Conservation (phyloP, 352 stramenopile genomes). For the Peronospora destructor region DNA sequence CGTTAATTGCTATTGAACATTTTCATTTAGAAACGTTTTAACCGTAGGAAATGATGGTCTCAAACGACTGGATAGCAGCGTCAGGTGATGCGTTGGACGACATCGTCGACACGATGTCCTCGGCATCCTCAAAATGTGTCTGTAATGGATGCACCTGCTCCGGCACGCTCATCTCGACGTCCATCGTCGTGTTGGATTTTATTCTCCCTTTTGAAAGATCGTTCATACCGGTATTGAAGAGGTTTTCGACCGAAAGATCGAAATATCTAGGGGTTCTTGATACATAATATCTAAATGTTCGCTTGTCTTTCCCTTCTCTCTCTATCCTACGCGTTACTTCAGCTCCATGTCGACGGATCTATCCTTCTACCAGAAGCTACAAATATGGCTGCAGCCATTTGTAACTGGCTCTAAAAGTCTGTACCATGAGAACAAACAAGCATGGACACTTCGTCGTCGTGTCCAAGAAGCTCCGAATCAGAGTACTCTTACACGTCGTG, state of each 20-base stretch:
- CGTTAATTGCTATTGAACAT: background rate
- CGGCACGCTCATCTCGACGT: conserved; percentile 70
- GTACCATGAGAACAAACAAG: conserved; percentile 69
- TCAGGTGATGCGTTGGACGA: conserved; percentile 33
- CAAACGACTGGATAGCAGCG: conserved; percentile 49
- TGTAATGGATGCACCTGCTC: conserved; percentile 69
- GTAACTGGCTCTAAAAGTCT: conserved; percentile 60
- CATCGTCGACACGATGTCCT: conserved; percentile 42
- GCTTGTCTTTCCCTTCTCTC: background rate
- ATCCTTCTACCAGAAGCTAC: conserved; percentile 64
- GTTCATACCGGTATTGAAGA: background rate
- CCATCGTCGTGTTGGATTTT: conserved; percentile 22
- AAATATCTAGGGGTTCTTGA: background rate
- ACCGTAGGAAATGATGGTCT: conserved; percentile 73
- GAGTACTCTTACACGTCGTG: conserved; percentile 42
- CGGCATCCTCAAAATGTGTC: conserved; percentile 64
- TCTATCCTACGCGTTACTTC: background rate
- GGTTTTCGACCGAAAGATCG: background rate
- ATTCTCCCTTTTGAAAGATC: conserved; percentile 9
- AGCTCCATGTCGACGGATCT: conserved; percentile 40
- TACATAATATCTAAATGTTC: no score
- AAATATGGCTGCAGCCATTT: conserved; percentile 81
- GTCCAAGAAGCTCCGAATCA: conserved; percentile 35
- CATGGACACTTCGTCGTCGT: conserved; percentile 58
- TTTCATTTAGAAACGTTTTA: background rate